Evolutionary conservation across 2,329 filamentous ascomycete species (phyloP).

Genomic region (Alternaria arborescens): DNA sequence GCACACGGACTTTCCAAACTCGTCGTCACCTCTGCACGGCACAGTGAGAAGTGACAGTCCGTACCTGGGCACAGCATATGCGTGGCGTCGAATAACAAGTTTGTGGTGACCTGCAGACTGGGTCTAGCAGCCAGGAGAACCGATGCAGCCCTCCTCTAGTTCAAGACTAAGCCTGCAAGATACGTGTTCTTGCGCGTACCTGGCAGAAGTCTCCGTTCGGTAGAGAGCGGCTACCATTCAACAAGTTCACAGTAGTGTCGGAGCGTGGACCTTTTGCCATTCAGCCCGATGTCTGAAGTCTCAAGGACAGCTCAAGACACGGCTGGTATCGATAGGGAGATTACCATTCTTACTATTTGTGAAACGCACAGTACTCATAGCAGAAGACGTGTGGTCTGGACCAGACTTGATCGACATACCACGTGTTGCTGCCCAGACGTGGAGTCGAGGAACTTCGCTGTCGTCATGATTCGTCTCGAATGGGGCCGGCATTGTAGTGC

Average conservation of each 20-base stretch:
- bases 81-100: constrained; percentile 4
- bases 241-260: constrained; percentile 5
- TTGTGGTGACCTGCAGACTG: not conserved
- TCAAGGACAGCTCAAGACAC: not conserved
- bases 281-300: not conserved
- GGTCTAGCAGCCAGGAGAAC: not conserved
- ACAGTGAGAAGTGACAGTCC: not conserved
- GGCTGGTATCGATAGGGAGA: constrained; percentile 7
- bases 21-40: constrained; percentile 2
- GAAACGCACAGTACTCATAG: not conserved
- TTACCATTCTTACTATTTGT: constrained; percentile 8
- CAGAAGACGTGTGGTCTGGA: constrained; percentile 7
- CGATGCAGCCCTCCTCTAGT: not conserved
- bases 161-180: not conserved
- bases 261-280: not conserved
- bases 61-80: not conserved
- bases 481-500: not conserved
- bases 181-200: constrained; percentile 1
- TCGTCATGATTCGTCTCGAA: constrained; percentile 1
- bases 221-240: constrained; percentile 3
- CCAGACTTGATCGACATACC: constrained; percentile 4
- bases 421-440: not conserved
- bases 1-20: not conserved
- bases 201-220: not conserved
- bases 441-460: not conserved